These are phyloP conservation scores for Syncephalis plumigaleata DNA, from an alignment of 371 early-diverging fungal genomes.

Conservation along the genomic window DNA sequence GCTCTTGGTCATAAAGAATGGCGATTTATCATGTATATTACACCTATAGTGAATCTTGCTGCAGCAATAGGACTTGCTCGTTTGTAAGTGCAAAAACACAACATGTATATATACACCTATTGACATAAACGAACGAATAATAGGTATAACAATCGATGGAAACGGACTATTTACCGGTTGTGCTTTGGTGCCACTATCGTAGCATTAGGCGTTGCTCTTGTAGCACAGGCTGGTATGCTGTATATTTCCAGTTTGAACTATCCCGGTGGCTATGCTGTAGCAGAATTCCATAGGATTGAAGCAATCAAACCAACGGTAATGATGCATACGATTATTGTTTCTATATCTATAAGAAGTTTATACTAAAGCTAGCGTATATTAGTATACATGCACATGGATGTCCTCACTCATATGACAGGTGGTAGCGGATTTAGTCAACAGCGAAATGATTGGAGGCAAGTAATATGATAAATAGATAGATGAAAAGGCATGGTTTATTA, in stretches of 20 bases:
- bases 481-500: too few species aligned
- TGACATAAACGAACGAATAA: too few species aligned
- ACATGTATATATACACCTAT: too few species aligned
- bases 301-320: conserved; percentile 8
- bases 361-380: too few species aligned
- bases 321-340: too few species aligned
- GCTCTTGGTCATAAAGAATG: conserved; percentile 88
- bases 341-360: too few species aligned
- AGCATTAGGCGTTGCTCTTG: neutral
- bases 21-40: conserved; percentile 80
- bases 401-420: conserved; percentile 72
- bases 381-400: conserved; percentile 53
- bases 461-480: too few species aligned
- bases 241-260: conserved; percentile 2
- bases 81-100: too few species aligned
- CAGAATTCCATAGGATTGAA: neutral
- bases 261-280: conserved; percentile 4
- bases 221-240: neutral
- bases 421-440: conserved; percentile 57
- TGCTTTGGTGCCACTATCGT: neutral
- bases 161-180: neutral
- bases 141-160: neutral
- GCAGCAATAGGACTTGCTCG: conserved; percentile 24
- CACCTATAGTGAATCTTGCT: conserved; percentile 68
- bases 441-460: conserved; percentile 29